Evolutionary conservation across 352 stramenopile species (phyloP).

Genomic region (Globisporangium sylvaticum): DNA sequence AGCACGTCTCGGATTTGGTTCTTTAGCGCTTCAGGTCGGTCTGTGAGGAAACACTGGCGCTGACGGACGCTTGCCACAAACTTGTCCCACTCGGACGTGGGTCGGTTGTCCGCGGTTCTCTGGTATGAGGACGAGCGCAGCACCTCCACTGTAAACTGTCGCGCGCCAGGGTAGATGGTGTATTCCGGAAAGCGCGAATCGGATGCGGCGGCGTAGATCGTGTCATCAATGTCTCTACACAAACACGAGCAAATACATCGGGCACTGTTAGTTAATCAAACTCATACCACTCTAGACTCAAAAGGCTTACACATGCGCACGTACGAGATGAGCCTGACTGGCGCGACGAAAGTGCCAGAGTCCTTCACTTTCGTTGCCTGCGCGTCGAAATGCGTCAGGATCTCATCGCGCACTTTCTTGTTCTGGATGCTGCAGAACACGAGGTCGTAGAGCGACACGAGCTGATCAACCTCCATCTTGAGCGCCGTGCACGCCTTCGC

Average conservation of each 20-base stretch:
- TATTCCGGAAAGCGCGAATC: conserved; percentile 16
- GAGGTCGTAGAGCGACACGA: conserved; percentile 19
- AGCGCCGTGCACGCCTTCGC: conserved; percentile 13
- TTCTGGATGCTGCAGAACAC: conserved; percentile 7
- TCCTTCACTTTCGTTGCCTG: conserved; percentile 9
- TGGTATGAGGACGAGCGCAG: background rate
- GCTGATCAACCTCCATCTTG: conserved; percentile 18
- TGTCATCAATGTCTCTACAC: conserved; percentile 16
- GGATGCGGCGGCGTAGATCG: conserved; percentile 9
- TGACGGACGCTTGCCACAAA: background rate
- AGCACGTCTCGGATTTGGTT: background rate
- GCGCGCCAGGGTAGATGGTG: conserved; percentile 18
- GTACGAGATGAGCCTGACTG: conserved; percentile 20
- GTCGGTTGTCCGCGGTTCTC: background rate
- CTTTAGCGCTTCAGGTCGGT: conserved; percentile 3
- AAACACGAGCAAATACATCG: background rate
- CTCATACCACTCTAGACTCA: background rate
- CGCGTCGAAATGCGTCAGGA: conserved; percentile 18
- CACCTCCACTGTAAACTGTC: conserved; percentile 16
- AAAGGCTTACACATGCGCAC: background rate
- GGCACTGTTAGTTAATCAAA: background rate
- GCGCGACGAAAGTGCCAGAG: background rate
- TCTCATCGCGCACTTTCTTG: conserved; percentile 5
- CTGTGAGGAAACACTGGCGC: conserved; percentile 13
- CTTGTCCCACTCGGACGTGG: background rate